phyloP scores from a whole-genome alignment of 805 yeast genomes.

The Candida patagonica region DNA sequence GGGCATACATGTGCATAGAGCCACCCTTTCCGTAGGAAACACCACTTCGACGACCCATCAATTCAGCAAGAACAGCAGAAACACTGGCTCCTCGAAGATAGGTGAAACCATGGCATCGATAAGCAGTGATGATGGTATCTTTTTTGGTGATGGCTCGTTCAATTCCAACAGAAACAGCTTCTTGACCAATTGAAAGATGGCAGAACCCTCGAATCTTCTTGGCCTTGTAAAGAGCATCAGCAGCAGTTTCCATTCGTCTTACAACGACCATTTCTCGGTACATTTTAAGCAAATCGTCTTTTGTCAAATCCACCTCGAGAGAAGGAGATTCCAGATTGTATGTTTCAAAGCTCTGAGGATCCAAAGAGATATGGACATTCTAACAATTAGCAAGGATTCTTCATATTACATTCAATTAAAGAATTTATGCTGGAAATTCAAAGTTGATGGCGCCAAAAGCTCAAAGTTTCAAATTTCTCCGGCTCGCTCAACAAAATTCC shows the following conservation, averaged over 20 bases:
- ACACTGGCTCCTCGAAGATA: constrained; percentile 93
- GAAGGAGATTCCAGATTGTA: constrained; percentile 73
- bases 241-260: constrained; percentile 95
- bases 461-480: no score
- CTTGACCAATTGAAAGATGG: constrained; percentile 97
- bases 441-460: no score
- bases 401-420: no score
- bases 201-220: constrained; percentile 99
- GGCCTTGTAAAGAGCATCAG: constrained; percentile 96
- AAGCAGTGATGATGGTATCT: constrained; percentile 91
- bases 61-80: constrained; percentile 82
- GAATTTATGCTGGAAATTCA: no score
- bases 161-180: constrained; percentile 97
- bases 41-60: constrained; percentile 95
- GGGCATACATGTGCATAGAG: constrained; percentile 97
- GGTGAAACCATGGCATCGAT: constrained; percentile 98
- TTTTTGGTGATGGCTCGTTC: constrained; percentile 82
- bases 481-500: no score
- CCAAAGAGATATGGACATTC: constrained; percentile 36
- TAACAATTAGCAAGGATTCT: no score
- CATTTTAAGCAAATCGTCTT: constrained; percentile 76
- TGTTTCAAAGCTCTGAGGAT: constrained; percentile 76
- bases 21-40: constrained; percentile 98
- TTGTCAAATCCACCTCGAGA: constrained; percentile 66
- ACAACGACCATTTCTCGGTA: constrained; percentile 91